A percentile compares a stretch with the other conserved stretches of the same genome.
phyloP scores from a whole-genome alignment of 768 basidiomycete genomes.

The Amanita molliuscula region DNA sequence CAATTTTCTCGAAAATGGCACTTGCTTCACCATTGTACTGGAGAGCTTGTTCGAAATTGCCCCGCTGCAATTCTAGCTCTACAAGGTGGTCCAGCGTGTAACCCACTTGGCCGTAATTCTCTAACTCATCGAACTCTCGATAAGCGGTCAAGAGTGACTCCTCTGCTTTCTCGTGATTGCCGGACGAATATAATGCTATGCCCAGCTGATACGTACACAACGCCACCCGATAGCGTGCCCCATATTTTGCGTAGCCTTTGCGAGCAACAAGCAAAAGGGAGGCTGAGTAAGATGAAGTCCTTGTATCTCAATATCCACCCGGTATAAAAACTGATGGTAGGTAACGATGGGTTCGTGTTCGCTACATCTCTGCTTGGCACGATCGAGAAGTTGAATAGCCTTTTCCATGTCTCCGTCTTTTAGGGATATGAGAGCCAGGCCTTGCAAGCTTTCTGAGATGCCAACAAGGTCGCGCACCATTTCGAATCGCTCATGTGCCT shows the following conservation, averaged over 20 bases:
- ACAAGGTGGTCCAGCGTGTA: not conserved
- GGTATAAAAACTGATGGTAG: not conserved
- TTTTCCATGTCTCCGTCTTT: not conserved
- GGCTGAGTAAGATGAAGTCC: not conserved
- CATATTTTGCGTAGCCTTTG: too few species aligned
- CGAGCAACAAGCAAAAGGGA: not conserved
- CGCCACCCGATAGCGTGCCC: not conserved
- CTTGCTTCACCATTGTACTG: not conserved
- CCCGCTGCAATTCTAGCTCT: not conserved
- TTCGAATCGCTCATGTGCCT: slow-evolving; percentile 1
- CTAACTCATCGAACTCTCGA: not conserved
- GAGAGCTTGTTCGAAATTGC: not conserved
- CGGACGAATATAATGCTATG: not conserved
- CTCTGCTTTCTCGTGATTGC: not conserved
- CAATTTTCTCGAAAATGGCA: not conserved
- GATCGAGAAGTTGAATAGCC: not conserved
- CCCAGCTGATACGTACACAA: not conserved
- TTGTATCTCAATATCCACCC: not conserved
- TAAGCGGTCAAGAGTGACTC: not conserved
- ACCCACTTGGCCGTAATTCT: not conserved
- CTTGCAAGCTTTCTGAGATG: not conserved
- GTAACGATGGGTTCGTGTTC: not conserved
- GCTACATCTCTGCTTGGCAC: not conserved
- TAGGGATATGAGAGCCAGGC: not conserved
- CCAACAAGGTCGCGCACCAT: too few species aligned